Evolutionary conservation across 768 basidiomycete species (phyloP).

Genomic region (Cystofilobasidium capitatum): DNA sequence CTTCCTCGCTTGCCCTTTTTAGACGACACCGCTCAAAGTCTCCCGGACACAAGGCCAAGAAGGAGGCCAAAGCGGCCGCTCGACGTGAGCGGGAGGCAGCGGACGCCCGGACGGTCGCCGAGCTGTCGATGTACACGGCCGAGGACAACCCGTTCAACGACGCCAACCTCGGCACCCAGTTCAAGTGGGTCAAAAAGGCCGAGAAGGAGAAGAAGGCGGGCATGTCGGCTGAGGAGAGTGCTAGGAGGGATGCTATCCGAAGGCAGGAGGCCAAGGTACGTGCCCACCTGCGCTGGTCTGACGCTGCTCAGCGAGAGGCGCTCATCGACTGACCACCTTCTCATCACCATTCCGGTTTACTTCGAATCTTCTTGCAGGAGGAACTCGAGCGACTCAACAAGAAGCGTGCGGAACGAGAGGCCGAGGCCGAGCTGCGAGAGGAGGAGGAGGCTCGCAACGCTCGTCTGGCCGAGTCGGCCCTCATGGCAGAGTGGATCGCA

Average conservation of each 20-base stretch:
- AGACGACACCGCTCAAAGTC: conserved; percentile 26
- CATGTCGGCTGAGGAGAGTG: conserved; percentile 64
- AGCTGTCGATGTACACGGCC: conserved; percentile 91
- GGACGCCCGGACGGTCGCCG: conserved; percentile 74
- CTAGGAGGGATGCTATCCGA: conserved; percentile 65
- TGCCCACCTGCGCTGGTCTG: no score
- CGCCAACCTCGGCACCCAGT: conserved; percentile 88
- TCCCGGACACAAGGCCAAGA: conserved; percentile 63
- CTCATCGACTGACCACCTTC: background rate
- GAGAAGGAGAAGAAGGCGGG: conserved; percentile 92
- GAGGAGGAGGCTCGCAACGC: conserved; percentile 87
- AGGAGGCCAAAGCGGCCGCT: conserved; percentile 59
- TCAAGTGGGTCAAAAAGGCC: conserved; percentile 97
- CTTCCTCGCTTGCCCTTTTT: conserved; percentile 9
- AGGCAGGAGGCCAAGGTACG: conserved; percentile 68
- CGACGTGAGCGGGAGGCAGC: conserved; percentile 46
- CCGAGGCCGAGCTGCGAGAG: conserved; percentile 74
- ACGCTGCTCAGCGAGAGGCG: no score
- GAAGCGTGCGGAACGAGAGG: conserved; percentile 83
- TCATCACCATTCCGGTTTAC: background rate
- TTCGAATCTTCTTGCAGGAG: conserved; percentile 44
- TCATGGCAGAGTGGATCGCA: conserved; percentile 96
- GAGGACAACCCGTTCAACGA: conserved; percentile 98
- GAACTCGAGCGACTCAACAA: conserved; percentile 85
- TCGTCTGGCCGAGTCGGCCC: conserved; percentile 80